phyloP scores from a whole-genome alignment of 192 early-diverging fungal genomes.

The Entophlyctis luteolus region DNA sequence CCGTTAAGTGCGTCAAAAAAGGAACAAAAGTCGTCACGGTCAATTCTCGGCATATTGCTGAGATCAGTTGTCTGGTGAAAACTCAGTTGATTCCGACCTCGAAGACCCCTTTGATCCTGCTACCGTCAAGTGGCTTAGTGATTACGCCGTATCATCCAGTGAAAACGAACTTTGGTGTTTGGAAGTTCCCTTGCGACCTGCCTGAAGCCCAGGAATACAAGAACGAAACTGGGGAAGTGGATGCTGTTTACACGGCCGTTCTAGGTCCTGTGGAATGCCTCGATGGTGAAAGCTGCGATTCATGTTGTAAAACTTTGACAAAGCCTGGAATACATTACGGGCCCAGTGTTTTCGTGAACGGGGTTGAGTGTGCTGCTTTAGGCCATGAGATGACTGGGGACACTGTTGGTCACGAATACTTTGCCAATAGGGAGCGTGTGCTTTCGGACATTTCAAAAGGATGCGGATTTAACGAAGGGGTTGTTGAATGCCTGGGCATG shows the following conservation, averaged over 20 bases:
- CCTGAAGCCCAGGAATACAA: slow-evolving; percentile 3
- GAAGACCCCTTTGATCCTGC: too few relatives aligned
- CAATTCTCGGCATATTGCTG: not conserved
- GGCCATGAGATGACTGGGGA: slow-evolving; percentile 20
- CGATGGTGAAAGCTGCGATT: not conserved
- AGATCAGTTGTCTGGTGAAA: slow-evolving; percentile 13
- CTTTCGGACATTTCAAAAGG: not conserved
- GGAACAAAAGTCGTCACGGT: not conserved
- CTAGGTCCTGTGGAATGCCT: not conserved
- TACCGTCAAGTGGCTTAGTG: too few relatives aligned
- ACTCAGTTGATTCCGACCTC: too few relatives aligned
- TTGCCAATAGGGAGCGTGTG: slow-evolving; percentile 24
- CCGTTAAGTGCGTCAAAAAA: slow-evolving; percentile 15
- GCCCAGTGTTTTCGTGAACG: slow-evolving; percentile 7
- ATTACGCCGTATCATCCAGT: slow-evolving; percentile 37
- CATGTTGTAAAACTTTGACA: not conserved
- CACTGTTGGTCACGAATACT: slow-evolving; percentile 27
- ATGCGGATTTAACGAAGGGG: slow-evolving; percentile 16
- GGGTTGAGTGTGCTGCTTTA: slow-evolving; percentile 23
- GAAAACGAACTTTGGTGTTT: not conserved
- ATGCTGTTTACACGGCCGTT: slow-evolving; percentile 21
- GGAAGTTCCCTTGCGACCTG: slow-evolving; percentile 23
- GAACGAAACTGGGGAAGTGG: not conserved
- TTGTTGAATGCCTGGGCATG: slow-evolving; percentile 20
- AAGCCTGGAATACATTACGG: too few relatives aligned